Evolutionary conservation across 352 stramenopile species (phyloP), one percentile per base, ranked within the genome.

Genomic region (Thalassiosira hispida): DNA sequence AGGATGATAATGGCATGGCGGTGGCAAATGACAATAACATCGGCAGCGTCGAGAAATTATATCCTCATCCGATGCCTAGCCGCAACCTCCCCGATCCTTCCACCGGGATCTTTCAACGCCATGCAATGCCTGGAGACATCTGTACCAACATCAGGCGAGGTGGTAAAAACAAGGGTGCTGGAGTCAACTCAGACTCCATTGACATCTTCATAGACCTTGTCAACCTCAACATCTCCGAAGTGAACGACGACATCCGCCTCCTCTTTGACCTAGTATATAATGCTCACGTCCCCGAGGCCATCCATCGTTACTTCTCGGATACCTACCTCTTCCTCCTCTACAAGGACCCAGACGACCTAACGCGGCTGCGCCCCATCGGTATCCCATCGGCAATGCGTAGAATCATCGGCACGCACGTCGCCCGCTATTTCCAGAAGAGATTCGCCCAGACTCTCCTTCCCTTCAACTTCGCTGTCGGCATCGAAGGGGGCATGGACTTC

Each of bases 261-360:
- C 9, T 75, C 12, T 81, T 81, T 22, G 47, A 62, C 16, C 14
- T 49, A 0, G 27, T 81, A 20, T 81, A 59, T 31, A 31, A 51
- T 9, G 38, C 11, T 18, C 40, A 42, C 6, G 11, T 75, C 3
- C 47, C 60, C 27, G 2, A 27, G 1, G 20, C 38, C 9, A 16
- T 46, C 1, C 52, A 31, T 14, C 2, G 25, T 4, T 75, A 64
- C 23, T 47, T 81, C 27, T 60, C 38, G 4, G 66, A 68, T 51
- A 76, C 65, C 20, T 83, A 81, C 25, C 60, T 81, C 35, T 66
- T 81, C 11, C 53, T 20, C 20, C 59, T 81, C n/a, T 56, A 77
- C 35, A 81, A 81, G 47, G 73, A 81, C 31, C 25, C 22, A 16
- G 42, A n/a, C 20, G 57, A 81, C 33, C 60, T 22, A 18, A 47